Evolutionary conservation across 164 flowering plant genomes (phyloP).

Genomic region (Piper longum): DNA sequence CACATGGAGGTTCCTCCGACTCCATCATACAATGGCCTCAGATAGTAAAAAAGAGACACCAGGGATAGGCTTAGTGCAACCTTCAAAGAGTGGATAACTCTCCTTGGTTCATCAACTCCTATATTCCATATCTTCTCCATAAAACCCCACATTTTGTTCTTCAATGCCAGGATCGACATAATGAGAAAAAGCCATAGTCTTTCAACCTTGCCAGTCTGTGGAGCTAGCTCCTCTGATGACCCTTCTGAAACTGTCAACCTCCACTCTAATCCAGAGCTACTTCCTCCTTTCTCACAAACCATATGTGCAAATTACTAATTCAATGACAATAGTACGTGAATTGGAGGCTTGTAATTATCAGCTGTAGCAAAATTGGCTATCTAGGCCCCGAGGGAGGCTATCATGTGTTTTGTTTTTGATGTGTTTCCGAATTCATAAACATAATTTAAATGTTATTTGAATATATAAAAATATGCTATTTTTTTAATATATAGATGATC

Average conservation of each 20-base stretch:
- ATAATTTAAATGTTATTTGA: too few species aligned
- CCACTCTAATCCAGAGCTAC: slow-evolving; percentile 33
- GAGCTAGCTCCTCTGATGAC: slow-evolving; percentile 17
- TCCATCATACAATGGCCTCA: slow-evolving; percentile 66
- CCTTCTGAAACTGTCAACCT: slow-evolving; percentile 31
- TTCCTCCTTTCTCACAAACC: slow-evolving; percentile 15
- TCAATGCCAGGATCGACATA: slow-evolving; percentile 13
- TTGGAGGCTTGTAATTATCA: neutral
- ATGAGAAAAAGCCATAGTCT: slow-evolving; percentile 19
- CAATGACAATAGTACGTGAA: neutral
- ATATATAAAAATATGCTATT: too few species aligned
- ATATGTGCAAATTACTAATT: slow-evolving; percentile 2
- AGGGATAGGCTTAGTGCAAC: slow-evolving; percentile 58
- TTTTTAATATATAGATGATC: too few species aligned
- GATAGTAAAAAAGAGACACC: slow-evolving; percentile 61
- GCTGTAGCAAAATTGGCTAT: neutral
- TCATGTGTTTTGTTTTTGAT: too few species aligned
- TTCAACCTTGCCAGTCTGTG: slow-evolving; percentile 13
- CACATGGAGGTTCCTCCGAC: slow-evolving; percentile 80
- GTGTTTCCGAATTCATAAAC: too few species aligned
- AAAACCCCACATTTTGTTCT: slow-evolving; percentile 18
- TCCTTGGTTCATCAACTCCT: slow-evolving; percentile 43
- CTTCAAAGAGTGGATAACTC: slow-evolving; percentile 52
- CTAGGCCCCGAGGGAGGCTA: neutral
- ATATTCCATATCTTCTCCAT: slow-evolving; percentile 38